Evolutionary conservation across 371 early-diverging fungal genomes (phyloP).

Genomic region (Apophysomyces ossiformis): DNA sequence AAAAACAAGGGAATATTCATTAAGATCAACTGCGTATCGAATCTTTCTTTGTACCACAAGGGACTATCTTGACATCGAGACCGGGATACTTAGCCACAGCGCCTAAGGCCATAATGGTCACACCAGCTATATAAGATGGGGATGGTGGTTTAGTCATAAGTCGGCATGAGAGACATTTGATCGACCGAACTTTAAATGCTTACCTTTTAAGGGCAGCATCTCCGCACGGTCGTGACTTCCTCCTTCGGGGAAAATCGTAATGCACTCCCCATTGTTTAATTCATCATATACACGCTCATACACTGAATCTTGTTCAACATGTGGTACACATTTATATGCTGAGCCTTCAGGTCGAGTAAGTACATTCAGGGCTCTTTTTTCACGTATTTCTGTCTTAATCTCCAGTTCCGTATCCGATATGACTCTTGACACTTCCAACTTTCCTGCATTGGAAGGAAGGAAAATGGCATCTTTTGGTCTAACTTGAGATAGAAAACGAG

Average conservation of each 20-base stretch:
- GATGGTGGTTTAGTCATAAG: neutral
- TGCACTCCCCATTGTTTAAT: constrained; percentile 75
- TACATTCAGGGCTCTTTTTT: constrained; percentile 52
- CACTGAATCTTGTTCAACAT: constrained; percentile 83
- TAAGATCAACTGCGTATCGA: neutral
- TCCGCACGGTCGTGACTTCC: constrained; percentile 93
- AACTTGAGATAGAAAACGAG: constrained; percentile 71
- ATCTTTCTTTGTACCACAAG: constrained; percentile 58
- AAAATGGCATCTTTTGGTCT: constrained; percentile 59
- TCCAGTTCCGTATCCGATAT: constrained; percentile 78
- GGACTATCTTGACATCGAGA: constrained; percentile 87
- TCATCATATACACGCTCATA: constrained; percentile 79
- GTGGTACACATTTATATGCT: constrained; percentile 75
- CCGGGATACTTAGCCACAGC: constrained; percentile 84
- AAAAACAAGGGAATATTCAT: neutral
- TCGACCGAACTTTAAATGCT: constrained; percentile 4
- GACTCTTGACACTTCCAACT: constrained; percentile 68
- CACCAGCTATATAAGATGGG: constrained; percentile 60
- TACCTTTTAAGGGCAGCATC: constrained; percentile 90
- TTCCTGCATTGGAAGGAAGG: constrained; percentile 61
- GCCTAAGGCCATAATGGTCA: constrained; percentile 86
- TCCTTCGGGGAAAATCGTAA: constrained; percentile 96
- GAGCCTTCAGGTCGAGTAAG: constrained; percentile 62
- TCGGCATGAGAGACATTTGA: neutral
- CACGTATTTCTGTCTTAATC: constrained; percentile 62